Evolutionary conservation across 805 yeast genomes (phyloP).

Genomic region (Yamadazyma ubonensis): DNA sequence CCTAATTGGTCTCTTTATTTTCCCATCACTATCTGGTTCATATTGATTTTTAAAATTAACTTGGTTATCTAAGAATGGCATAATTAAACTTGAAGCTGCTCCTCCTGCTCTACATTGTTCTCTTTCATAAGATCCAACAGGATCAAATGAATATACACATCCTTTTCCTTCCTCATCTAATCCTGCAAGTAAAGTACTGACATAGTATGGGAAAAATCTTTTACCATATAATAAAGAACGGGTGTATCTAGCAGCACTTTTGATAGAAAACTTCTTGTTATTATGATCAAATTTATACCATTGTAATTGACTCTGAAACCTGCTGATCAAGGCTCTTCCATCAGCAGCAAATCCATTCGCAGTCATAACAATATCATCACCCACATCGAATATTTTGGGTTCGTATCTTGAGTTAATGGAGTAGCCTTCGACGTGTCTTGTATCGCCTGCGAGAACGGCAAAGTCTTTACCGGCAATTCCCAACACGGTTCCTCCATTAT

Average conservation of each 20-base stretch:
- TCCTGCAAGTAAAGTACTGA: conserved; percentile 92
- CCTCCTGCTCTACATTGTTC: conserved; percentile 99
- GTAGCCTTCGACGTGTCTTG: conserved; percentile 95
- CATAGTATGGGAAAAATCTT: conserved; percentile 95
- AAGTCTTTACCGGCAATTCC: conserved; percentile 98
- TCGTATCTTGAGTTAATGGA: conserved; percentile 90
- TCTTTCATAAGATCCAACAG: conserved; percentile 96
- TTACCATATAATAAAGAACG: conserved; percentile 90
- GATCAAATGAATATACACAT: conserved; percentile 93
- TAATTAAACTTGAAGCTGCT: conserved; percentile 91
- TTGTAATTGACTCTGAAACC: conserved; percentile 66
- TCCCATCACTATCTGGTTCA: conserved; percentile 75
- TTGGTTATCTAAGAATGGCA: conserved; percentile 97
- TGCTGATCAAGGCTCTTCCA: conserved; percentile 77
- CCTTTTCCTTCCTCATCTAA: conserved; percentile 90
- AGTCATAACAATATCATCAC: conserved; percentile 81
- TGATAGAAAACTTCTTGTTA: conserved; percentile 63
- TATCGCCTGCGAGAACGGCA: conserved; percentile 96
- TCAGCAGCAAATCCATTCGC: conserved; percentile 98
- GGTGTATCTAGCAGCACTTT: conserved; percentile 83
- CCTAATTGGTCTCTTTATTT: conserved; percentile 55
- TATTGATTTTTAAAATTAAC: conserved; percentile 93
- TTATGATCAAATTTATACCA: conserved; percentile 92
- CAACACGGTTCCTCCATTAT: conserved; percentile 94
- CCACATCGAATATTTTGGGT: conserved; percentile 85